Evolutionary conservation across 2,329 filamentous ascomycete genomes (phyloP).

Genomic region (Fusarium cicatricum): DNA sequence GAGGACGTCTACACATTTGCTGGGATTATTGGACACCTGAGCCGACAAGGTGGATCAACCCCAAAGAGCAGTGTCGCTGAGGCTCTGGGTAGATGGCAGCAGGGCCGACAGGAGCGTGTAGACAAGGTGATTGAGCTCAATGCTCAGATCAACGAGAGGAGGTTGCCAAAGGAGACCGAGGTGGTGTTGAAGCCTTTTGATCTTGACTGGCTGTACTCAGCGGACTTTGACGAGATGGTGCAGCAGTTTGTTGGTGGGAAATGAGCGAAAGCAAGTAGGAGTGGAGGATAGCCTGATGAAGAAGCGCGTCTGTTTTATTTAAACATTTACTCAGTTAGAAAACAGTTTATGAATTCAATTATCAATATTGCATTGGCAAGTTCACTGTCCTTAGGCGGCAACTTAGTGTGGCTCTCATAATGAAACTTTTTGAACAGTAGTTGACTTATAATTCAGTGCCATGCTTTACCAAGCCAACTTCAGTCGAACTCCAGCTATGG

Average conservation of each 20-base stretch:
- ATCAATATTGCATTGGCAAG: too few species aligned
- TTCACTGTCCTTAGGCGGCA: too few species aligned
- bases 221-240: slow-evolving; percentile 49
- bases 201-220: slow-evolving; percentile 54
- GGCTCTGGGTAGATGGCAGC: slow-evolving; percentile 52
- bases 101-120: slow-evolving; percentile 56
- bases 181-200: slow-evolving; percentile 44
- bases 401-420: too few species aligned
- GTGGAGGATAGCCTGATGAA: not conserved
- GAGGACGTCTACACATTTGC: slow-evolving; percentile 60
- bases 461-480: too few species aligned
- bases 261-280: not conserved
- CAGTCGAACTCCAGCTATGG: too few species aligned
- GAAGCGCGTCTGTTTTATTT: too few species aligned
- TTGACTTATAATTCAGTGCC: too few species aligned
- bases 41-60: slow-evolving; percentile 41
- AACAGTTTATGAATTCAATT: too few species aligned
- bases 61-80: not conserved
- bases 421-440: too few species aligned
- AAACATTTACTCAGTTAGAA: too few species aligned
- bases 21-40: slow-evolving; percentile 45
- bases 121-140: slow-evolving; percentile 58
- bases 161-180: slow-evolving; percentile 50
- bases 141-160: slow-evolving; percentile 55
- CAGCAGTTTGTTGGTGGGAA: slow-evolving; percentile 22